Conservation (phyloP, 768 basidiomycete genomes). For the Lepiota brunneoincarnata region DNA sequence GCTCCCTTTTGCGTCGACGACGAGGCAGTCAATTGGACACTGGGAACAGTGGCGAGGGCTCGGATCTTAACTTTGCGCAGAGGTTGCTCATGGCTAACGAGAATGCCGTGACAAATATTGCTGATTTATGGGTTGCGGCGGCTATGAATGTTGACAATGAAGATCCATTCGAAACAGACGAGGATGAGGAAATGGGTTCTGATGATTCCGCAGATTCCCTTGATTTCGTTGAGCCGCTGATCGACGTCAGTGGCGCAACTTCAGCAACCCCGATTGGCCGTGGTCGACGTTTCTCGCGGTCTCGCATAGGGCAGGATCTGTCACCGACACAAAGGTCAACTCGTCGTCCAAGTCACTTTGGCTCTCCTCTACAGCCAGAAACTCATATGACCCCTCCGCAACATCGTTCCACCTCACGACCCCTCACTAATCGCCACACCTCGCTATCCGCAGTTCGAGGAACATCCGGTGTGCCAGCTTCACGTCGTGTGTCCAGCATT, state of each 20-base stretch:
- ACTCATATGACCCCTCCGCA: constrained; percentile 29
- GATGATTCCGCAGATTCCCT: constrained; percentile 34
- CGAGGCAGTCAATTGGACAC: constrained; percentile 49
- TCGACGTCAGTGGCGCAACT: constrained; percentile 3
- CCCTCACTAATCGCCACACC: constrained; percentile 19
- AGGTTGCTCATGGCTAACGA: constrained; percentile 90
- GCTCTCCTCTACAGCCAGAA: constrained; percentile 24
- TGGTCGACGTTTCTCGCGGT: constrained; percentile 5
- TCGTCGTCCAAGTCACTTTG: constrained; percentile 27
- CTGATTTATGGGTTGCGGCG: constrained; percentile 96
- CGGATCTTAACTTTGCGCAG: constrained; percentile 84
- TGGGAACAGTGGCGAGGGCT: constrained; percentile 29
- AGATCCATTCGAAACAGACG: constrained; percentile 67
- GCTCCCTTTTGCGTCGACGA: constrained; percentile 48
- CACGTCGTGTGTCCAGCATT: constrained; percentile 53
- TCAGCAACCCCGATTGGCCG: constrained; percentile 2
- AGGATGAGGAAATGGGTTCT: constrained; percentile 16
- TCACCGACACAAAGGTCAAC: constrained; percentile 20
- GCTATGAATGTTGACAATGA: constrained; percentile 95
- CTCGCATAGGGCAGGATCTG: constrained; percentile 3
- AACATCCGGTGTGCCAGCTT: constrained; percentile 18
- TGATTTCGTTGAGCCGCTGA: constrained; percentile 25
- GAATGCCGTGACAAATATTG: constrained; percentile 90
- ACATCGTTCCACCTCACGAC: constrained; percentile 10
- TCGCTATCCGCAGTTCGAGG: constrained; percentile 24